phyloP scores from a whole-genome alignment of 2,329 filamentous ascomycete species.

The Aspergillus bombycis region DNA sequence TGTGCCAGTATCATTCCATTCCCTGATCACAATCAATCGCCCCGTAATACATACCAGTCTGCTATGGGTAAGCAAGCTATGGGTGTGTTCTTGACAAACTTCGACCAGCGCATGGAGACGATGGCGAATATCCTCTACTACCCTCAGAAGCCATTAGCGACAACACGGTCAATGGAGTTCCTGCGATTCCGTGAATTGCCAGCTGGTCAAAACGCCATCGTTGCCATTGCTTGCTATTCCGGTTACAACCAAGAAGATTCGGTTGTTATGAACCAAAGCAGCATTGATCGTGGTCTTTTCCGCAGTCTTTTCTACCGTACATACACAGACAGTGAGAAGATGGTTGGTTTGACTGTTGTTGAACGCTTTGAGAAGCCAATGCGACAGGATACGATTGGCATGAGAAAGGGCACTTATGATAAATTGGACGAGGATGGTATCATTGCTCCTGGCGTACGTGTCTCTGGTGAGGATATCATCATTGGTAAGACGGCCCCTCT shows the following conservation, averaged over 20 bases:
- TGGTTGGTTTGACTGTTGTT: constrained; percentile 87
- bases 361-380: constrained; percentile 96
- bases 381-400: constrained; percentile 80
- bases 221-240: constrained; percentile 95
- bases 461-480: constrained; percentile 97
- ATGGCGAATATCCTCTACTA: constrained; percentile 99
- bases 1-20: constrained; percentile 99
- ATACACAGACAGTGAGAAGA: constrained; percentile 96
- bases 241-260: constrained; percentile 99
- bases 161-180: constrained; percentile 97
- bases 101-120: constrained; percentile 95
- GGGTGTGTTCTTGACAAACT: constrained; percentile 98
- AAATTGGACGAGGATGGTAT: constrained; percentile 97
- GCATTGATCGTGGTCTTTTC: constrained; percentile 96
- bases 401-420: constrained; percentile 95
- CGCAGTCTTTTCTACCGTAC: constrained; percentile 96
- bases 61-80: constrained; percentile 99
- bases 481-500: constrained; percentile 98
- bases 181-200: constrained; percentile 96
- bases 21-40: constrained; percentile 97
- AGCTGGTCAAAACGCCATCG: constrained; percentile 96
- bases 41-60: constrained; percentile 98
- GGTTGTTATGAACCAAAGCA: constrained; percentile 99
- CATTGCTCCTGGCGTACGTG: constrained; percentile 87
- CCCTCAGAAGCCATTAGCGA: constrained; percentile 94